phyloP scores from a whole-genome alignment of 345 rosid species.

The Anacardium occidentale region DNA sequence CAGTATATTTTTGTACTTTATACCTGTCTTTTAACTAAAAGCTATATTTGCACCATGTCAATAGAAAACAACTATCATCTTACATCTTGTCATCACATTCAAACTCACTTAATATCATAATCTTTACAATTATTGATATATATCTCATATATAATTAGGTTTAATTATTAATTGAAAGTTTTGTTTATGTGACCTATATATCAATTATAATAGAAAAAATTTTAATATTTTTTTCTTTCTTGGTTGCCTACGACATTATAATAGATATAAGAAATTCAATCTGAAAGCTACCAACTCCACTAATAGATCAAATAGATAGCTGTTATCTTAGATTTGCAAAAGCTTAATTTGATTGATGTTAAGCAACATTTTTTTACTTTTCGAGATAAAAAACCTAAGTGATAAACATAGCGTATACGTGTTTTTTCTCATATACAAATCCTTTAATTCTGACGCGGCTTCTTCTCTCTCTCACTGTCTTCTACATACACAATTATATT shows the following conservation, averaged over 20 bases:
- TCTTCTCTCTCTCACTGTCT: too few relatives aligned
- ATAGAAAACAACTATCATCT: constrained; percentile 27
- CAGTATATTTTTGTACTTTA: constrained; percentile 27
- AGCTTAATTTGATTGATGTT: not conserved
- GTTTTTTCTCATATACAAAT: not conserved
- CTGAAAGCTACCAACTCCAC: constrained; percentile 14
- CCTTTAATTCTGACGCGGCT: not conserved
- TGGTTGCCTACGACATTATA: not conserved
- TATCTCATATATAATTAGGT: too few relatives aligned
- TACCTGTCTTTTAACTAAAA: constrained; percentile 28
- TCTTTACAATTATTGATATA: too few relatives aligned
- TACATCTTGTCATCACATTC: constrained; percentile 27
- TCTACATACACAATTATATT: not conserved
- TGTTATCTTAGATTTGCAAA: not conserved
- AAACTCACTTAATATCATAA: constrained; percentile 14
- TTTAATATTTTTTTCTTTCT: too few relatives aligned
- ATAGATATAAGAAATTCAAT: not conserved
- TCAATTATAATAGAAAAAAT: too few relatives aligned
- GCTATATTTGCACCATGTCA: constrained; percentile 12
- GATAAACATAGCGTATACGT: not conserved
- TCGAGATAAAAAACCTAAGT: not conserved
- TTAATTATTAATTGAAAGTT: too few relatives aligned
- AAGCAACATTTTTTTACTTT: not conserved
- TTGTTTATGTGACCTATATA: too few relatives aligned
- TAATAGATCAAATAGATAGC: not conserved